Evolutionary conservation across 164 flowering plant genomes (phyloP), one percentile per base, ranked within the genome.

Genomic region (Aristolochia contorta): DNA sequence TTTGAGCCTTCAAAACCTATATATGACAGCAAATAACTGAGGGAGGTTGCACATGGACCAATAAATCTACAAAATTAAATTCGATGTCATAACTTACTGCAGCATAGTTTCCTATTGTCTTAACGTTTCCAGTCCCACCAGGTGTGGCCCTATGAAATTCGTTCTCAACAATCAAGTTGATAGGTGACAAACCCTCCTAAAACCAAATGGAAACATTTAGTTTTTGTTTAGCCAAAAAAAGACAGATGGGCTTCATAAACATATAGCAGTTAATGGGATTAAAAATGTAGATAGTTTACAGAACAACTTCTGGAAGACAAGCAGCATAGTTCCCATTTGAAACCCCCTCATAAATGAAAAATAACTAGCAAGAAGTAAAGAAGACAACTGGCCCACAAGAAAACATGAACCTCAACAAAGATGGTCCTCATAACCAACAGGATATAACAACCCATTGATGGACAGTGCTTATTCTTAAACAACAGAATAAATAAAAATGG

Each of bases 41-140:
- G 16, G 48, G 25, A 57, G n/a, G 13, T 32, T 41, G 46, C 4
- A 20, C 7, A 5, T 1, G 1, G 25, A 43, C 12, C 18, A 30
- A 56, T 57, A n/a, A 5, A 0, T 19, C 18, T 0, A 57, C 7
- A 19, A 41, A 37, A 57, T 0, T 2, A 37, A 57, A 43, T 8
- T 41, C 43, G 27, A 27, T 27, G 47, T 58, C 16, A 54, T 21
- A 61, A 21, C 93, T 75, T 77, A 93, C 97, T n/a, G 97, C 74
- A 49, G 99, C 96, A 78, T 93, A 93, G 72, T 93, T 93, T 57
- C 95, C 94, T n/a, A 93, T 84, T 45, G 91, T 84, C 72, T 93
- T 90, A 18, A 90, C 84, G 65, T 95, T 89, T 62, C 97, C 97
- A 71, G 96, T 86, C 43, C 99, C 99, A 71, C 99, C 99, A 54